phyloP scores from a whole-genome alignment of 371 early-diverging fungal species.

The Lichtheimia ramosa region DNA sequence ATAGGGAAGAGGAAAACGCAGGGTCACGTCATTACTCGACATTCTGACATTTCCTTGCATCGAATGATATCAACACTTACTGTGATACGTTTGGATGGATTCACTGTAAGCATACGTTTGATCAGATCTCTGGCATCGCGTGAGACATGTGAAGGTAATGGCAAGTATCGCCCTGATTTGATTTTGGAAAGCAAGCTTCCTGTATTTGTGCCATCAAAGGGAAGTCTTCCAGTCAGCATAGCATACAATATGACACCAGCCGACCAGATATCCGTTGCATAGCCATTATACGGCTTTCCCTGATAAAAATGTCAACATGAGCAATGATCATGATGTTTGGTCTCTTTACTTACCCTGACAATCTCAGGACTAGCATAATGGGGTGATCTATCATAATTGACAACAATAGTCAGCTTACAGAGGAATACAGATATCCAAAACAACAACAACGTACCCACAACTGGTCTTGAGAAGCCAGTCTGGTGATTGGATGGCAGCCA shows the following conservation, averaged over 20 bases:
- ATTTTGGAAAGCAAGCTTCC: conserved; percentile 69
- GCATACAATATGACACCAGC: conserved; percentile 93
- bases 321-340: not conserved
- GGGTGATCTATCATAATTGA: conserved; percentile 47
- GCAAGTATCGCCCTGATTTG: conserved; percentile 46
- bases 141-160: conserved; percentile 64
- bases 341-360: conserved; percentile 59
- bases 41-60: no score
- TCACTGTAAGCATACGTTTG: conserved; percentile 54
- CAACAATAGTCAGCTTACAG: not conserved
- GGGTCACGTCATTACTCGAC: conserved; percentile 29
- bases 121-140: conserved; percentile 61
- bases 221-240: conserved; percentile 83
- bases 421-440: not conserved
- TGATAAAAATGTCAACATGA: conserved; percentile 26
- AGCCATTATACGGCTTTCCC: conserved; percentile 73
- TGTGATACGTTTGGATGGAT: conserved; percentile 39
- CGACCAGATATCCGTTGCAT: conserved; percentile 87
- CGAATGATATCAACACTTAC: not conserved
- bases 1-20: not conserved
- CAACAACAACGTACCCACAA: conserved; percentile 60
- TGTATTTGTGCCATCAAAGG: conserved; percentile 92
- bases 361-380: conserved; percentile 90
- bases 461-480: conserved; percentile 70
- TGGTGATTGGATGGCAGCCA: conserved; percentile 68